phyloP scores from a whole-genome alignment of 2,329 filamentous ascomycete genomes.

The Fusarium sterilihyphosum region DNA sequence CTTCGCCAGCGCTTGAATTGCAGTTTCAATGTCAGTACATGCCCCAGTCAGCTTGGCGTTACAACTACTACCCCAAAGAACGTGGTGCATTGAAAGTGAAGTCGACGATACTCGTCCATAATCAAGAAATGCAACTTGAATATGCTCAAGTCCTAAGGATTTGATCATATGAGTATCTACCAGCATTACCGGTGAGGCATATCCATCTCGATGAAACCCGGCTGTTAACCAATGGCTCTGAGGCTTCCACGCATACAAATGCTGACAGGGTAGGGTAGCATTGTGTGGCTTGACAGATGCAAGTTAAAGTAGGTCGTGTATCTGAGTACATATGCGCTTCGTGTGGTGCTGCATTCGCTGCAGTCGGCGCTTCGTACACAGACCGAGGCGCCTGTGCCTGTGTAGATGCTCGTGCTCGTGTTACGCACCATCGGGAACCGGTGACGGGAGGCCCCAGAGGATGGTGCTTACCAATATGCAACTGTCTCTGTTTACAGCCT shows the following conservation, averaged over 20 bases:
- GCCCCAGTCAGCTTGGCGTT: not conserved
- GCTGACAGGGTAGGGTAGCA: slow-evolving; percentile 24
- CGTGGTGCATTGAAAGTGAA: not conserved
- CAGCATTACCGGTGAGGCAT: slow-evolving; percentile 26
- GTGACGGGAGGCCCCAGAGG: slow-evolving; percentile 11
- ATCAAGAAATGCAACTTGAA: not conserved
- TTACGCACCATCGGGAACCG: slow-evolving; percentile 23
- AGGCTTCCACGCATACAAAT: slow-evolving; percentile 11
- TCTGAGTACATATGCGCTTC: not conserved
- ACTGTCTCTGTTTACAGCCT: slow-evolving; percentile 1
- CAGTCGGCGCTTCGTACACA: slow-evolving; percentile 13
- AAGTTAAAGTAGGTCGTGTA: slow-evolving; percentile 19
- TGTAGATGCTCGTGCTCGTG: slow-evolving; percentile 8
- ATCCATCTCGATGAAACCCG: slow-evolving; percentile 7
- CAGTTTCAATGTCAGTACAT: not conserved
- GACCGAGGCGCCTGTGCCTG: slow-evolving; percentile 11
- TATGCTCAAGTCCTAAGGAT: slow-evolving; percentile 3
- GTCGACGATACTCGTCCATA: slow-evolving; percentile 12
- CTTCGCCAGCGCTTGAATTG: not conserved
- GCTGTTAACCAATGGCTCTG: slow-evolving; percentile 16
- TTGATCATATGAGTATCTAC: slow-evolving; percentile 15
- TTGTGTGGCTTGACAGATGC: slow-evolving; percentile 26
- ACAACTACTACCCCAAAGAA: not conserved
- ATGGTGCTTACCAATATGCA: slow-evolving; percentile 1
- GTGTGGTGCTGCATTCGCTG: not conserved